Percentiles rank a stretch among this genome's conserved stretches.
phyloP scores from a whole-genome alignment of 2,329 filamentous ascomycete species.

The Aureobasidium sp. region DNA sequence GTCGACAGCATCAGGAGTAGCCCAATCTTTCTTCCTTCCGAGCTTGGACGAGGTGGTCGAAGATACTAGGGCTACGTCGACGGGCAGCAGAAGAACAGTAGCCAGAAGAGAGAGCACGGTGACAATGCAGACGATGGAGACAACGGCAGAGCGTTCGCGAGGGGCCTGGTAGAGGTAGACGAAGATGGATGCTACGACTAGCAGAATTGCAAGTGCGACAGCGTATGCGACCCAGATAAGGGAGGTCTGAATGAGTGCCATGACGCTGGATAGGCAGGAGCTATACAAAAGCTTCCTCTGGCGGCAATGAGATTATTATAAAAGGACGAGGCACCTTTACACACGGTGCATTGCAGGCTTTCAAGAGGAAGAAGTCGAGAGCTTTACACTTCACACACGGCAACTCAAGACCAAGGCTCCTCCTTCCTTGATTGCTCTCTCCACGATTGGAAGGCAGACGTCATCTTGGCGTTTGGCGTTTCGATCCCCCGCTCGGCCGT shows the following conservation, averaged over 20 bases:
- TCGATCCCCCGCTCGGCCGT: neutral
- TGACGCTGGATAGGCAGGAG: slow-evolving; percentile 23
- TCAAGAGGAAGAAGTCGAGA: neutral
- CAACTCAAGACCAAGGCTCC: neutral
- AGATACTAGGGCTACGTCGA: slow-evolving; percentile 91
- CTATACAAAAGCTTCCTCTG: neutral
- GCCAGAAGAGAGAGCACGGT: slow-evolving; percentile 82
- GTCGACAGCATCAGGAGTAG: slow-evolving; percentile 70
- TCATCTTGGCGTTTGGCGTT: neutral
- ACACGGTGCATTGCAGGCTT: neutral
- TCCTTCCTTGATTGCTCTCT: slow-evolving; percentile 6
- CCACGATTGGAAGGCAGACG: neutral
- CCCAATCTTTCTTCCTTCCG: slow-evolving; percentile 90
- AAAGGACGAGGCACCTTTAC: neutral
- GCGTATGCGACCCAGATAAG: slow-evolving; percentile 95
- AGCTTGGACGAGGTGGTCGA: slow-evolving; percentile 68
- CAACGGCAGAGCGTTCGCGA: slow-evolving; percentile 71
- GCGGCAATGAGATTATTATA: neutral
- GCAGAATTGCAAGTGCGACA: slow-evolving; percentile 66
- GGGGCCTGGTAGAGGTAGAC: slow-evolving; percentile 88
- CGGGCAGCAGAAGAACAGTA: slow-evolving; percentile 83
- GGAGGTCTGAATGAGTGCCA: slow-evolving; percentile 72
- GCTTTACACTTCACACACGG: neutral
- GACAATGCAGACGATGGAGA: slow-evolving; percentile 77
- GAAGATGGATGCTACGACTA: slow-evolving; percentile 72